Conservation (phyloP, 176 grass and related monocot genomes). For the Musa acuminata region DNA sequence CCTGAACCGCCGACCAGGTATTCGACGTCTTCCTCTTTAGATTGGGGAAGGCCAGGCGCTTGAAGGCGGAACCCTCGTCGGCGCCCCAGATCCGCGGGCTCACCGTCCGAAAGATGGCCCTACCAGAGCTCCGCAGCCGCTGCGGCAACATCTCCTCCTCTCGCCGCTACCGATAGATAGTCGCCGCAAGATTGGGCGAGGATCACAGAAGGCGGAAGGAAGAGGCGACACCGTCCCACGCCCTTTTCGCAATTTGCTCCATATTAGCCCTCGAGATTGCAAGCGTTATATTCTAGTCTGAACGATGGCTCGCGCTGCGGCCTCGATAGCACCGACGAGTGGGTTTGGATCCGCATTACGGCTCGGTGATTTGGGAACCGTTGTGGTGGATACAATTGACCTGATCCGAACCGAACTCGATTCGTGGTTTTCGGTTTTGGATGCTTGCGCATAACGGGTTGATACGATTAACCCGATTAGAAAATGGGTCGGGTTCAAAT, state of each 20-base stretch:
- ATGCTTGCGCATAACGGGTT: no score
- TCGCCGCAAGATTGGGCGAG: background rate
- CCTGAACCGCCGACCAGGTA: constrained; percentile 58
- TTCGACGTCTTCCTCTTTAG: constrained; percentile 54
- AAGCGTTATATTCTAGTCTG: no score
- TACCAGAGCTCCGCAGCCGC: constrained; percentile 37
- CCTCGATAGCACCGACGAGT: no score
- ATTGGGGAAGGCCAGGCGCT: constrained; percentile 30
- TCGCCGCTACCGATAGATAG: background rate
- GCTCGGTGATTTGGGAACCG: no score
- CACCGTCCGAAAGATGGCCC: constrained; percentile 24
- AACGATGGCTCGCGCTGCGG: no score
- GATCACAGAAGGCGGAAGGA: background rate
- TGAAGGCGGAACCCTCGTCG: background rate
- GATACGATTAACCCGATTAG: no score
- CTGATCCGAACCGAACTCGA: no score
- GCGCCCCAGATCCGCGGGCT: constrained; percentile 11
- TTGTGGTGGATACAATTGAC: no score
- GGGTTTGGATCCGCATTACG: no score
- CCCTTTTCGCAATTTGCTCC: background rate
- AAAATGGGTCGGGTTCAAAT: no score
- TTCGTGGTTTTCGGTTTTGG: no score
- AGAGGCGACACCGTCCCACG: background rate
- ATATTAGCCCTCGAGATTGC: no score
- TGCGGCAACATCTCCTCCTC: constrained; percentile 56